Percentiles rank a stretch among this genome's conserved stretches.
phyloP scores from a whole-genome alignment of 805 yeast genomes.

The Hemisphaericaspora nanyangensis region DNA sequence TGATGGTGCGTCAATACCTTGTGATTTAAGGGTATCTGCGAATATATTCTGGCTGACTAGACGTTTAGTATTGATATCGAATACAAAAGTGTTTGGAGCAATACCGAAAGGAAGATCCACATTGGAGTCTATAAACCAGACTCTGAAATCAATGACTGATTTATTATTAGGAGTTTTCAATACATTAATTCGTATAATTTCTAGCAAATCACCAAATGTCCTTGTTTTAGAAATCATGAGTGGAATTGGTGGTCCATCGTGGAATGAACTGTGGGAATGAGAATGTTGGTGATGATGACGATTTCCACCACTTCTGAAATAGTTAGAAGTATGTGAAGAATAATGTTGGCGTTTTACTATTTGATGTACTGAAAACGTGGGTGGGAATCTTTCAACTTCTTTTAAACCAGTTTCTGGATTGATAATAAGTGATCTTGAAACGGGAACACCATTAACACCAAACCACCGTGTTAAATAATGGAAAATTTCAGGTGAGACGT shows the following conservation, averaged over 20 bases:
- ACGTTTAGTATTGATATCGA: constrained; percentile 25
- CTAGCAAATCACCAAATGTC: constrained; percentile 31
- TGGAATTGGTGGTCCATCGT: constrained; percentile 8
- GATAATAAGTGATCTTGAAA: constrained; percentile 25
- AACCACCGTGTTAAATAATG: constrained; percentile 48
- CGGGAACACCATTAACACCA: constrained; percentile 42
- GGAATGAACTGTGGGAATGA: constrained; percentile 1
- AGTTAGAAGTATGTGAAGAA: constrained; percentile 1
- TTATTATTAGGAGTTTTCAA: constrained; percentile 18
- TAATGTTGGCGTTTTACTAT: constrained; percentile 16
- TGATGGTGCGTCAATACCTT: constrained; percentile 21
- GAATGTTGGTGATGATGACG: constrained; percentile 6
- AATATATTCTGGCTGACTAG: constrained; percentile 23
- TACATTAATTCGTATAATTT: constrained; percentile 19
- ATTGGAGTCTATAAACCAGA: constrained; percentile 34
- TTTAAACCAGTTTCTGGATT: constrained; percentile 22
- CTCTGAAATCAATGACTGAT: constrained; percentile 19
- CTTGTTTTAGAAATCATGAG: constrained; percentile 27
- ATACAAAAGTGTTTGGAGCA: constrained; percentile 22
- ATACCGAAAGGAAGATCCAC: constrained; percentile 21
- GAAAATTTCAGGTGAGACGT: constrained; percentile 44
- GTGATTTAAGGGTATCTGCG: constrained; percentile 22
- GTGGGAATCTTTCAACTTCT: constrained; percentile 34
- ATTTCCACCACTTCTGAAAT: constrained; percentile 3
- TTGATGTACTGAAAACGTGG: constrained; percentile 32